Percentiles rank a stretch among this genome's conserved stretches.
Evolutionary conservation across 1,284 basidiomycete species (phyloP).

Genomic region (Leccinum variabile): DNA sequence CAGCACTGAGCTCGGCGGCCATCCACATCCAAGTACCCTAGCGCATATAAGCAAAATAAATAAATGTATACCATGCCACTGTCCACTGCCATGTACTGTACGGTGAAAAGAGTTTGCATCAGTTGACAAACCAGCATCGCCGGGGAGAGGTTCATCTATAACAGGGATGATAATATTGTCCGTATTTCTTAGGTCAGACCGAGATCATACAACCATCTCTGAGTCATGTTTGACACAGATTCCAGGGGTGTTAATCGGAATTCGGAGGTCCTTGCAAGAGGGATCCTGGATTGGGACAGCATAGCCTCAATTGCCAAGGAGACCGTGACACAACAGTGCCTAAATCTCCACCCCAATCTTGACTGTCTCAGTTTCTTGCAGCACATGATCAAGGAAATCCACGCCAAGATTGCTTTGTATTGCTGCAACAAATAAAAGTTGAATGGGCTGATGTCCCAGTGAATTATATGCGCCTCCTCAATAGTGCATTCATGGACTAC

Average conservation of each 20-base stretch:
- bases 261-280: not conserved
- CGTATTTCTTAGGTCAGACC: not conserved
- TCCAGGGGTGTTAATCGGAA: not conserved
- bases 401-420: not conserved
- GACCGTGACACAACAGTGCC: not conserved
- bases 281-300: not conserved
- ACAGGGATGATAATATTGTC: not conserved
- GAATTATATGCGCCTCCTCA: not conserved
- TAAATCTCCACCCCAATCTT: not conserved
- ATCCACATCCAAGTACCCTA: not conserved
- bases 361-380: not conserved
- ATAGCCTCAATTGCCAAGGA: not conserved
- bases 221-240: not conserved
- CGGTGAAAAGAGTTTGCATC: not conserved
- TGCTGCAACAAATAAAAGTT: slow-evolving; percentile 3
- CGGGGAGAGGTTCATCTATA: not conserved
- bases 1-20: no score
- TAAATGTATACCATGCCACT: not conserved
- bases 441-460: slow-evolving; percentile 6
- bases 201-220: not conserved
- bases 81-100: no score
- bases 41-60: not conserved
- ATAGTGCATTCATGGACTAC: slow-evolving; percentile 5
- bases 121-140: not conserved
- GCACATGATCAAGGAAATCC: not conserved